Evolutionary conservation across 2,329 filamentous ascomycete genomes (phyloP).

Genomic region (Paecilomyces formosus): DNA sequence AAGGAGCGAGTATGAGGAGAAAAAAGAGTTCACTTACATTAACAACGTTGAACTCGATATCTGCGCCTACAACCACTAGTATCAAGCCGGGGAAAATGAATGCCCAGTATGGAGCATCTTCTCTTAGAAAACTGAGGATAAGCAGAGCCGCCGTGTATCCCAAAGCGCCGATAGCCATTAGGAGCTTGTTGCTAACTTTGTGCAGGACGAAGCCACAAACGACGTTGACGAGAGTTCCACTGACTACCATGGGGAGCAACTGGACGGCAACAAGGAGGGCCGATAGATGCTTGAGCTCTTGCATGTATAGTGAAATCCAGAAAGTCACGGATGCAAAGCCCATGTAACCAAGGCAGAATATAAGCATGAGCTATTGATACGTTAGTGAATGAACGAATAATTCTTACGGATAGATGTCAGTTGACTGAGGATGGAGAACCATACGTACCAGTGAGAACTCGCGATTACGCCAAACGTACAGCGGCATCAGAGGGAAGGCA

Average conservation of each 20-base stretch:
- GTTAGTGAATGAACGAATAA: neutral
- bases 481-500: slow-evolving; percentile 45
- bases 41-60: slow-evolving; percentile 63
- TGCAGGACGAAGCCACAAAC: slow-evolving; percentile 57
- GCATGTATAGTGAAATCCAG: slow-evolving; percentile 60
- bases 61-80: slow-evolving; percentile 57
- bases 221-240: slow-evolving; percentile 56
- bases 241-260: slow-evolving; percentile 58
- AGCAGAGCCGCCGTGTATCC: slow-evolving; percentile 40
- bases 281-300: slow-evolving; percentile 46
- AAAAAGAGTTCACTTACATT: slow-evolving; percentile 43
- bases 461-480: slow-evolving; percentile 50
- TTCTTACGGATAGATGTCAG: neutral
- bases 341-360: slow-evolving; percentile 55
- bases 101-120: slow-evolving; percentile 55
- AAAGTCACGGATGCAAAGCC: slow-evolving; percentile 55
- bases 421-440: neutral
- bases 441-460: slow-evolving; percentile 55
- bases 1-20: neutral
- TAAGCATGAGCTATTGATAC: slow-evolving; percentile 43
- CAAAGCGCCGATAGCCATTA: slow-evolving; percentile 48
- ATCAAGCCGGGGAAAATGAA: slow-evolving; percentile 57
- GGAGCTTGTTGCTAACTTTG: slow-evolving; percentile 55
- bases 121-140: slow-evolving; percentile 50
- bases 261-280: slow-evolving; percentile 55